Conservation (phyloP, 169 alveolate genomes). For the Amoebophrya sp. region DNA sequence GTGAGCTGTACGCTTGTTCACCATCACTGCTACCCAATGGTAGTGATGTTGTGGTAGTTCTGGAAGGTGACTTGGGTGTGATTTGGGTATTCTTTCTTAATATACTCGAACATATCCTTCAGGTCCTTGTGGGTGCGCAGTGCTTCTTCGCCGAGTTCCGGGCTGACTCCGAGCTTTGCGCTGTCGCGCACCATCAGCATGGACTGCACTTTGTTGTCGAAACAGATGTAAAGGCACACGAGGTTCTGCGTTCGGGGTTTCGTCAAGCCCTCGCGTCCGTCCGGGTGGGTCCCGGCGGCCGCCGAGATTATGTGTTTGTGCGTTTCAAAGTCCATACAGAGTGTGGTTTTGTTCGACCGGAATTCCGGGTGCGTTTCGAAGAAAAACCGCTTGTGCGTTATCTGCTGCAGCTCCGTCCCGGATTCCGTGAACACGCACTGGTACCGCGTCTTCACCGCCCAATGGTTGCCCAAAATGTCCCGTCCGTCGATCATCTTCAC, state of each 20-base stretch:
- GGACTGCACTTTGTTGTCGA: background rate
- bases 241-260: background rate
- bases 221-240: background rate
- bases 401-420: background rate
- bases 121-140: background rate
- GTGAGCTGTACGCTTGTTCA: no score
- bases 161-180: background rate
- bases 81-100: background rate
- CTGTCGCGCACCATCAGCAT: background rate
- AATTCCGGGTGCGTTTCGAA: background rate
- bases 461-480: background rate
- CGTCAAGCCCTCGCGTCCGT: constrained; percentile 2
- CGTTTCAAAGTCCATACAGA: background rate
- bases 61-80: background rate
- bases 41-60: background rate
- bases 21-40: background rate
- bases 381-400: background rate
- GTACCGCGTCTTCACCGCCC: background rate
- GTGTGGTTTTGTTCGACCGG: background rate
- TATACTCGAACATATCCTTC: background rate
- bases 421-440: background rate
- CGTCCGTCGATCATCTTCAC: background rate
- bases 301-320: background rate
- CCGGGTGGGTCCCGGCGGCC: background rate
- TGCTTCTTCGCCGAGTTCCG: background rate